Conservation (phyloP, 257 asterid genomes). For the Gentiana straminea region DNA sequence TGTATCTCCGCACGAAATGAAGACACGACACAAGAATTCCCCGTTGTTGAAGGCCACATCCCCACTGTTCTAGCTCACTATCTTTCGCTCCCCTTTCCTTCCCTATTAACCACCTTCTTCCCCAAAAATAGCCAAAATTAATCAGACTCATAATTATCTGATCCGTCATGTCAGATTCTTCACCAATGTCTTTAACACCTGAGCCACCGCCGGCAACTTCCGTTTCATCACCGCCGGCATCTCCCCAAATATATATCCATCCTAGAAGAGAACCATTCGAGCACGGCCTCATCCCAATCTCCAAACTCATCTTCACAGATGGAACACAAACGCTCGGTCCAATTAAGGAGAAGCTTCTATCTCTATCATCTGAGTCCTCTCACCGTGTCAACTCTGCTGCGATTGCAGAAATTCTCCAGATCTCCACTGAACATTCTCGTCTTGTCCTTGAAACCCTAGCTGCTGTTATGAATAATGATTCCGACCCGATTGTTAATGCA, state of each 20-base stretch:
- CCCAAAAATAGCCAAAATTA: not conserved
- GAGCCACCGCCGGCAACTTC: conserved; percentile 15
- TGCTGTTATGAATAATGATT: conserved; percentile 42
- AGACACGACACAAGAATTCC: not conserved
- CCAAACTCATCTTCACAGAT: conserved; percentile 69
- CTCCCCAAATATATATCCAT: conserved; percentile 31
- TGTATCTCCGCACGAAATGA: not conserved
- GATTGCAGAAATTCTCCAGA: conserved; percentile 42
- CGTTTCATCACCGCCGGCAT: conserved; percentile 8
- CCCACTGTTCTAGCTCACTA: not conserved
- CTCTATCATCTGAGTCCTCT: conserved; percentile 28
- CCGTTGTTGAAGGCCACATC: not conserved
- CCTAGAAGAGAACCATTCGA: conserved; percentile 91
- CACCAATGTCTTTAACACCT: conserved; percentile 6
- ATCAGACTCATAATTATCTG: not conserved
- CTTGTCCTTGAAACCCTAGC: conserved; percentile 62
- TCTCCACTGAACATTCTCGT: conserved; percentile 54
- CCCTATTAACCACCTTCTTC: conserved; percentile 3
- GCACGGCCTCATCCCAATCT: conserved; percentile 74
- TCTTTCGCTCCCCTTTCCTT: not conserved
- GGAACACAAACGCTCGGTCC: conserved; percentile 53
- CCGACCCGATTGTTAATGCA: conserved; percentile 50
- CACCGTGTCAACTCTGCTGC: conserved; percentile 32
- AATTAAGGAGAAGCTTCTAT: conserved; percentile 53
- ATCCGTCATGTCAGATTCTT: conserved; percentile 18